Evolutionary conservation across 116 monocot species (phyloP), one percentile per base, ranked within the genome.

Genomic region (Zostera marina): DNA sequence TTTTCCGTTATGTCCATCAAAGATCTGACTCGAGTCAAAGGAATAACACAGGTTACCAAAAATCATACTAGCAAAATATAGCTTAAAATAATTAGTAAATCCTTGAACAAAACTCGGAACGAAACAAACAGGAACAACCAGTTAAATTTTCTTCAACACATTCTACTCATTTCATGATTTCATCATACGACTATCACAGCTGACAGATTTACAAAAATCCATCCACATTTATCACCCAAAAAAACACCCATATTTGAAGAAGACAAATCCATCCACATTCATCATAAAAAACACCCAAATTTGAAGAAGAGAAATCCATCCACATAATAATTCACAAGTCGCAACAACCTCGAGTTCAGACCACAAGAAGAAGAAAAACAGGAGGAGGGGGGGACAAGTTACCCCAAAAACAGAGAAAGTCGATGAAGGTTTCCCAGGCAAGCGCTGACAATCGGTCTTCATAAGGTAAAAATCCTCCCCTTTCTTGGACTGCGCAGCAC

Each of bases 381-480:
- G 26, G 54, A 21, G 25, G 4, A 14, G 14, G 11, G 16, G 16
- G 16, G 14, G 47, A 2, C 54, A 26, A 12, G 51, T 39, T 77
- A 91, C 91, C 58, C 66, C 91, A 42, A 91, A 91, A 19, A 82
- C 81, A 5, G 85, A 76, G 77, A 91, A 79, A 41, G 85, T 68
- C 54, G 79, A 68, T 42, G 58, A 54, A 23, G 77, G 70, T 23
- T 74, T 68, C 38, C 79, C 85, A 14, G 57, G 62, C 9, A 74
- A 56, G 2, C 91, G 63, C 63, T 74, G 69, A 66, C 79, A 82
- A 12, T 82, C 82, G 61, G 75, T 67, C 65, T 74, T 75, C 54
- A 82, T 45, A 22, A 91, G 62, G 22, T 76, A 79, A 66, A 73
- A 75, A 48, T 91, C 91, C 64, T 91, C 91, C 15, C 91, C 91